These are phyloP conservation scores for Symmetrospora coprosmae DNA, from an alignment of 768 basidiomycete genomes.

Conservation along the genomic window DNA sequence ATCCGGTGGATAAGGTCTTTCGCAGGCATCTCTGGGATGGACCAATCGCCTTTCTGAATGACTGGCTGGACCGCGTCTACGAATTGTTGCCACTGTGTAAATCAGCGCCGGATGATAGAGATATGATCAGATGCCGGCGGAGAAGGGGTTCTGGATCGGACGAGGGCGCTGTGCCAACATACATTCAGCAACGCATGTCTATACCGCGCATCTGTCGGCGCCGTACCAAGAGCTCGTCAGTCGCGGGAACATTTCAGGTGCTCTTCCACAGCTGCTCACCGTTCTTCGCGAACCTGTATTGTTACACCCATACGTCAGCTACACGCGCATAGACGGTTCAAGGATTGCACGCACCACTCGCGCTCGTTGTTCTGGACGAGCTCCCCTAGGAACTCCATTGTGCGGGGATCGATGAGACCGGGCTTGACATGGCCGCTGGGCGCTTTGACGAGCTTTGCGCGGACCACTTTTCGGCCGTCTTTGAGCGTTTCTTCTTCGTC, in stretches of 20 bases:
- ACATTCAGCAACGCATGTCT: conserved; percentile 5
- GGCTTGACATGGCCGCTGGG: neutral
- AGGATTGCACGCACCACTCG: conserved; percentile 7
- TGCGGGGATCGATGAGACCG: conserved; percentile 6
- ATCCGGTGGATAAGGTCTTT: conserved; percentile 87
- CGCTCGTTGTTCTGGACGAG: conserved; percentile 3
- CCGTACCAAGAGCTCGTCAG: neutral
- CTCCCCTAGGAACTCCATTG: conserved; percentile 7
- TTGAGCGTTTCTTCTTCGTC: conserved; percentile 6
- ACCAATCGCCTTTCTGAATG: conserved; percentile 57
- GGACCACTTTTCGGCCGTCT: conserved; percentile 3
- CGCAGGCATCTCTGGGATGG: conserved; percentile 74
- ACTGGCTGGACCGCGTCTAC: conserved; percentile 28
- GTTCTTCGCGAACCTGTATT: conserved; percentile 11
- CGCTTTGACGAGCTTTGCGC: conserved; percentile 15
- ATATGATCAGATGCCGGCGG: no score
- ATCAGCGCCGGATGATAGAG: neutral
- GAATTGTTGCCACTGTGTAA: conserved; percentile 2
- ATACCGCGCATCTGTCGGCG: conserved; percentile 13
- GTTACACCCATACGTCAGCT: no score
- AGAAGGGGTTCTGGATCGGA: no score
- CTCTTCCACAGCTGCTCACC: neutral
- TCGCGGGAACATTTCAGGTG: neutral
- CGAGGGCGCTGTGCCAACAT: neutral
- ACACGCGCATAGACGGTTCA: neutral